These are phyloP conservation scores for Rhizoclosmatium sp. DNA, from an alignment of 192 early-diverging fungal species.

Conservation along the genomic window DNA sequence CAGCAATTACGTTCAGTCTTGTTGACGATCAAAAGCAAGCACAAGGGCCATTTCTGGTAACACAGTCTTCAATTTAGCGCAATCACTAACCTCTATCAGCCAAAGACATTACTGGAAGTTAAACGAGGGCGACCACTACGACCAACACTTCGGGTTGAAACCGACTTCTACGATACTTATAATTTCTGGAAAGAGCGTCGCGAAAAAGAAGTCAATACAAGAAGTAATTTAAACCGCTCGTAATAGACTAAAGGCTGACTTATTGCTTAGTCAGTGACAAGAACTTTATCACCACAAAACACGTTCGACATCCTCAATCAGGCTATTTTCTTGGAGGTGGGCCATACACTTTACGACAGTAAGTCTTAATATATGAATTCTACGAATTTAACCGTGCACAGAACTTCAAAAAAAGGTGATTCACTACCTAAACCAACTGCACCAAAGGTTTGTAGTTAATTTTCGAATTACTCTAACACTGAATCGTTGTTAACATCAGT, in stretches of 20 bases:
- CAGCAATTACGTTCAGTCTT: background rate
- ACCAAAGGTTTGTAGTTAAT: background rate
- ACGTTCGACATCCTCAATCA: slow-evolving; percentile 40
- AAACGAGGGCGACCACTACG: slow-evolving; percentile 38
- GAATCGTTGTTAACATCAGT: slow-evolving; percentile 5
- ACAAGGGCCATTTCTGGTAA: slow-evolving; percentile 62
- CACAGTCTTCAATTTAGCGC: background rate
- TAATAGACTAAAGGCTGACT: background rate
- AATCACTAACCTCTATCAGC: slow-evolving; percentile 34
- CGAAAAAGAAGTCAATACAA: slow-evolving; percentile 22
- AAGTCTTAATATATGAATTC: background rate
- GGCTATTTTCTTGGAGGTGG: slow-evolving; percentile 41
- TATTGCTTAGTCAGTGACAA: slow-evolving; percentile 33
- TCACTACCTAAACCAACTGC: slow-evolving; percentile 6
- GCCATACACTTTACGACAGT: slow-evolving; percentile 31
- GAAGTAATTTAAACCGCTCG: slow-evolving; percentile 35
- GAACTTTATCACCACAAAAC: slow-evolving; percentile 33
- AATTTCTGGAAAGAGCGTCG: slow-evolving; percentile 47
- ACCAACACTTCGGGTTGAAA: slow-evolving; percentile 54
- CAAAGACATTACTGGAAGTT: slow-evolving; percentile 33
- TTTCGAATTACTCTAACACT: too few relatives aligned
- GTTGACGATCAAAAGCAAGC: slow-evolving; percentile 32
- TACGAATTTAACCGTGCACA: slow-evolving; percentile 8
- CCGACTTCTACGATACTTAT: slow-evolving; percentile 46
- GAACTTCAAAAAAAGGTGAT: background rate